Percentiles rank a stretch among this genome's conserved stretches.
These are phyloP conservation scores for Sphagnum fallax DNA, from an alignment of 228 moss, liverwort and hornwort genomes.

Conservation along the genomic window DNA sequence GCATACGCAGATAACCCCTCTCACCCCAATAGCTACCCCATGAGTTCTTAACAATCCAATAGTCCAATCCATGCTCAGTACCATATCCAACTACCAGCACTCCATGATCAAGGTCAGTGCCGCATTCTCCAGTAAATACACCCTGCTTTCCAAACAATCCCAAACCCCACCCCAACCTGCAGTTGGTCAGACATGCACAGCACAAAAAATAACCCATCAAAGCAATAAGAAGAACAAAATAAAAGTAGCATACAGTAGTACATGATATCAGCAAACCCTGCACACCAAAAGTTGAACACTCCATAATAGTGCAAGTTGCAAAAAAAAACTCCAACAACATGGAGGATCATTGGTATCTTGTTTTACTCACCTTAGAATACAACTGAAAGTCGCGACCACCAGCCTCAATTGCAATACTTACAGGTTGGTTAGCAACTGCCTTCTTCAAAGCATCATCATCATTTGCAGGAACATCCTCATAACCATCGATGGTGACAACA, in stretches of 20 bases:
- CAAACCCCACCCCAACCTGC: too few species aligned
- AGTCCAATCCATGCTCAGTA: constrained; percentile 37
- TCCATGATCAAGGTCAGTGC: constrained; percentile 81
- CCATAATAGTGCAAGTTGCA: too few species aligned
- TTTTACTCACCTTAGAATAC: constrained; percentile 43
- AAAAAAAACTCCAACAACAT: background rate
- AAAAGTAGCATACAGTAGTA: too few species aligned
- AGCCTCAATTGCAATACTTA: constrained; percentile 91
- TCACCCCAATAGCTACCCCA: constrained; percentile 92
- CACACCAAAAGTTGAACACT: too few species aligned
- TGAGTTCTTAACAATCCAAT: constrained; percentile 96
- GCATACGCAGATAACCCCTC: constrained; percentile 80
- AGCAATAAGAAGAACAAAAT: too few species aligned
- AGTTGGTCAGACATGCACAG: too few species aligned
- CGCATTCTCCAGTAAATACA: constrained; percentile 78
- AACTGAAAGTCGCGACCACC: constrained; percentile 89
- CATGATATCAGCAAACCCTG: too few species aligned
- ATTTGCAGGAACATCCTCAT: constrained; percentile 87
- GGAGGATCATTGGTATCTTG: too few species aligned
- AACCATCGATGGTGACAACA: constrained; percentile 84
- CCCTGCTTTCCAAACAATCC: constrained; percentile 31
- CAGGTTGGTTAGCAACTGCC: constrained; percentile 76
- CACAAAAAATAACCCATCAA: too few species aligned
- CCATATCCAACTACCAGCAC: constrained; percentile 88
- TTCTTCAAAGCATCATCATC: constrained; percentile 49